Evolutionary conservation across 2,329 filamentous ascomycete genomes (phyloP).

Genomic region (Fusarium phyllophilum): DNA sequence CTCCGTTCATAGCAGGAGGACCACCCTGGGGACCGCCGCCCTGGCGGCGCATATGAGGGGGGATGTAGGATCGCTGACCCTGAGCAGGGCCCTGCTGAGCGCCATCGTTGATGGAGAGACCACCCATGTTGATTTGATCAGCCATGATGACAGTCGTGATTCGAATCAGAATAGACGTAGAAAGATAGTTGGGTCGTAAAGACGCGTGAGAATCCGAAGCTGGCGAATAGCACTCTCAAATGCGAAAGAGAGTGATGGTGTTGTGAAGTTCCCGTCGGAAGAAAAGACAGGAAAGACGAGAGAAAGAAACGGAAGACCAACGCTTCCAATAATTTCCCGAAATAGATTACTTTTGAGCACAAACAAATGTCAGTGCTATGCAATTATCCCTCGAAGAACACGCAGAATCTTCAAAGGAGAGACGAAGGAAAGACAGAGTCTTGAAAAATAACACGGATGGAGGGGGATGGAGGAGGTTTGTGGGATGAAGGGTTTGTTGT

Average conservation of each 20-base stretch:
- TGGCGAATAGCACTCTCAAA: conserved; percentile 43
- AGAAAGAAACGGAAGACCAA: conserved; percentile 50
- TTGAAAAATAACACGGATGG: conserved; percentile 46
- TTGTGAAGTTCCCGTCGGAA: conserved; percentile 45
- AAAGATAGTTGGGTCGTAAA: conserved; percentile 35
- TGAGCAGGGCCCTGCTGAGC: conserved; percentile 44
- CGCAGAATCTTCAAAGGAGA: conserved; percentile 60
- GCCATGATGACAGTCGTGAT: conserved; percentile 69
- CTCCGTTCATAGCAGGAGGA: conserved; percentile 28
- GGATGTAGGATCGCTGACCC: conserved; percentile 77
- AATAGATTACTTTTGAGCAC: conserved; percentile 48
- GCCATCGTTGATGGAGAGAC: conserved; percentile 70
- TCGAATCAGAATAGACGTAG: conserved; percentile 34
- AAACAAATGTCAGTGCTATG: conserved; percentile 46
- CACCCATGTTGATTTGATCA: conserved; percentile 85
- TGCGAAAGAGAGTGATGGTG: conserved; percentile 37
- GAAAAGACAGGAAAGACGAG: conserved; percentile 46
- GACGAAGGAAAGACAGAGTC: conserved; percentile 55
- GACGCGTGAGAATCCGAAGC: conserved; percentile 33
- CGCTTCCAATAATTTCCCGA: conserved; percentile 48
- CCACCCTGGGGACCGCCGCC: conserved; percentile 44
- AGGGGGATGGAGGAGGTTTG: conserved; percentile 45
- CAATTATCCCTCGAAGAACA: conserved; percentile 55
- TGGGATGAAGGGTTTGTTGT: conserved; percentile 48
- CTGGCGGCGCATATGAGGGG: conserved; percentile 77